Evolutionary conservation across 805 yeast species (phyloP), one percentile per base, ranked within the genome.

Genomic region (Cyberlindnera amylophila): DNA sequence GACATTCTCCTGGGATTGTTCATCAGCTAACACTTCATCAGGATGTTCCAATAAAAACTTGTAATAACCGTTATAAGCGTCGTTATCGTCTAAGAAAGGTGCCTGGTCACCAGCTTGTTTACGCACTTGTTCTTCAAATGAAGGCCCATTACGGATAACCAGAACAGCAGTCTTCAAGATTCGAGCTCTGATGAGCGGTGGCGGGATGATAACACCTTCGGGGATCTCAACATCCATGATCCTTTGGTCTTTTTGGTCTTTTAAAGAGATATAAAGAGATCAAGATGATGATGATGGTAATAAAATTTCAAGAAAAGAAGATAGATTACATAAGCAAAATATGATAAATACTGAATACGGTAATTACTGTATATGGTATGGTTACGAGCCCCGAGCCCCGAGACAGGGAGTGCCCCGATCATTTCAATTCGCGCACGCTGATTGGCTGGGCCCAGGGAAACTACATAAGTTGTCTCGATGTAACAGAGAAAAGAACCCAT

Each of bases 121-220:
- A 14, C 64, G 63, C 43, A 86, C 71, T 38, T 83, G 66, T 9
- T 66, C 65, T 53, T 82, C 93, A 62, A 87, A 86, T 2, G 74
- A 65, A 1, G 59, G 53, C 0, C 96, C 96, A 55, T 86, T 84
- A 47, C 83, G 69, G 23, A 64, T 51, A 6, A 89, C 87, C 54
- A 82, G 86, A 4, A 68, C 75, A 0, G 82, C 88, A 0, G 96
- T 85, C 55, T 82, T 85, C 38, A 76, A 80, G 15, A 90, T 81
- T 15, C 76, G 71, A 13, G 70, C 71, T 47, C 66, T 63, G 6
- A 72, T 52, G 11, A 71, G 70, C 8, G 67, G 73, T 3, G 86
- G 81, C 0, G 88, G 86, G 2, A 79, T 67, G 9, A 70, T 69
- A 10, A 75, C 56, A 16, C 65, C 69, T 0, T 66, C 71, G 2